Conservation (phyloP, 2,329 filamentous ascomycete genomes). For the Pseudogymnoascus sp. region DNA sequence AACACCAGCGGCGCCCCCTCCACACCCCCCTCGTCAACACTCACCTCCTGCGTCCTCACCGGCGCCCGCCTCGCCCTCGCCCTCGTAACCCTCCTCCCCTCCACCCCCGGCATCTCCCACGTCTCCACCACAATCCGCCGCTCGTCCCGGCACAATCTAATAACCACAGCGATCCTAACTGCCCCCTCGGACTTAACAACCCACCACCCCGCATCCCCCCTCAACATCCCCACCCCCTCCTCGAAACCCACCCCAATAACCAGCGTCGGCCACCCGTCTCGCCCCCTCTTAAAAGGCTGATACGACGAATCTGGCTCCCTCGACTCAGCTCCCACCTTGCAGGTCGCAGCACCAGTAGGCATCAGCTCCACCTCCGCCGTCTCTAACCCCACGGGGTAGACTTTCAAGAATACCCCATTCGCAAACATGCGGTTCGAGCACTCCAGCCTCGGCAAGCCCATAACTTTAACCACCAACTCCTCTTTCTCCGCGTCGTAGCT, state of each 20-base stretch:
- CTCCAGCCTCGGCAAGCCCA: not conserved
- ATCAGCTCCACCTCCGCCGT: not conserved
- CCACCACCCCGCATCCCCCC: not conserved
- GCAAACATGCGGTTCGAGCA: not conserved
- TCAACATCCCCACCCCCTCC: not conserved
- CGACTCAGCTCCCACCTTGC: not conserved
- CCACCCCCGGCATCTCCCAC: too few species aligned
- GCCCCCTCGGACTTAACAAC: not conserved
- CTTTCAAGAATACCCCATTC: not conserved
- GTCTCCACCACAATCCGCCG: too few species aligned
- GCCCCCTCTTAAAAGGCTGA: not conserved
- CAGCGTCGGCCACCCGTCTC: not conserved
- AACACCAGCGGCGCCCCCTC: not conserved
- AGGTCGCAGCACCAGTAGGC: not conserved
- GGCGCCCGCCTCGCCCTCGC: too few species aligned
- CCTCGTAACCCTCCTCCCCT: too few species aligned
- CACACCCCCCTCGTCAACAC: too few species aligned
- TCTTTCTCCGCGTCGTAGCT: not conserved
- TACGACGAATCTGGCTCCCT: not conserved
- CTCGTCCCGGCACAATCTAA: too few species aligned
- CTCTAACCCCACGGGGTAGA: not conserved
- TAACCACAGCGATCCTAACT: not conserved
- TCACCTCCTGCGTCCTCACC: too few species aligned
- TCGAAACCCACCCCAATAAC: not conserved
- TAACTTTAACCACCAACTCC: not conserved